Base-by-base conservation (phyloP, 2,329 filamentous ascomycete genomes). In the Beauveria australis region DNA sequence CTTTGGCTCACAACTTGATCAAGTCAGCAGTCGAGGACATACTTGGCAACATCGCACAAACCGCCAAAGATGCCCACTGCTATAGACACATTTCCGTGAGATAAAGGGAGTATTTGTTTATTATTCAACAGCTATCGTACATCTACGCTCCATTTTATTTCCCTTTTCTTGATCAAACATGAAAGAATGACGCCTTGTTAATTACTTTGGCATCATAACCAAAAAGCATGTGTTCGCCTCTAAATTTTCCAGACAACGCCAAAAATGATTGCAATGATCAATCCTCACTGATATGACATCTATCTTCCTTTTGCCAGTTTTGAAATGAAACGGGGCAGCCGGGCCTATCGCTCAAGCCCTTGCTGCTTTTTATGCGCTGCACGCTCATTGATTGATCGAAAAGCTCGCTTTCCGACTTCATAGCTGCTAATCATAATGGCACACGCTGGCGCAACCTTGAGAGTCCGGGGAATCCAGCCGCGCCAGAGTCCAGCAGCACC, bases 371-470 rank as follows among this genome's bases (percentile, higher is more conserved):
- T 64, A 1, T 43, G 62, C 37, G 52, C 54, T 1, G 67, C 63
- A 22, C 71, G 75, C 68, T 83, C 79, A 63, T 97, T 97, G 54
- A 91, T 84, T 12, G 83, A 81, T 59, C 85, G 81, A 40, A 95
- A 95, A 71, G 89, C 87, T 73, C 89, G 88, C 80, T 99, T 99
- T 55, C 94, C 92, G 43, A 97, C 84, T 74, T 99, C 94, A 73
- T 97, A 99, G 71, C 89, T 96, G 71, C 91, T 95, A 71, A 99
- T 97, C 94, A 99, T 99, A 71, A 99, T 97, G 30, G 94, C 94
- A 74, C 94, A 99, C 0, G 93, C 91, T 1, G 94, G 94, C 1
- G 94, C 93, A 5, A 99, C 92, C 73, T 97, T 97, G 63, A 97
- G 78, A 66, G 91, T 96, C 44, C 94, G 82, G 0, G 94, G 92